phyloP scores from a whole-genome alignment of 306 rosid genomes.

The Nissolia schottii region DNA sequence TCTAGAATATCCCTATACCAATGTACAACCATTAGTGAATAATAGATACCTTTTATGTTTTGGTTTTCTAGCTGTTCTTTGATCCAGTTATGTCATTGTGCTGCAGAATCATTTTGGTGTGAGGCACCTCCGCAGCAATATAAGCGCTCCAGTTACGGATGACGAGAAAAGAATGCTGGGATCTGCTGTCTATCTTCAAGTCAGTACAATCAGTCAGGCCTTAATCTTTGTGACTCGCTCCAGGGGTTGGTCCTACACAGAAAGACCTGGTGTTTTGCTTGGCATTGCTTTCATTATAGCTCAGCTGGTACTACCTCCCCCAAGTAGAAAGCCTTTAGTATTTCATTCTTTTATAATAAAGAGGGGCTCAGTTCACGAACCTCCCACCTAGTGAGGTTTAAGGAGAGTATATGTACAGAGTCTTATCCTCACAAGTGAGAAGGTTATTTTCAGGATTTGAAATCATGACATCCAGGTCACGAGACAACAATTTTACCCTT shows the following conservation, averaged over 20 bases:
- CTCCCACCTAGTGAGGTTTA: no score
- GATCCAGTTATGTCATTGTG: not conserved
- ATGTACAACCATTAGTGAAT: no score
- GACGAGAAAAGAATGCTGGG: slow-evolving; percentile 31
- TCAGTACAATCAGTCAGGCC: slow-evolving; percentile 71
- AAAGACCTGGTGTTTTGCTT: slow-evolving; percentile 68
- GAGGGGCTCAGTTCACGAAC: no score
- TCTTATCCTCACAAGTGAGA: no score
- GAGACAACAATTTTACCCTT: no score
- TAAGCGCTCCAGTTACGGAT: not conserved
- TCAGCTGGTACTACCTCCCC: slow-evolving; percentile 46
- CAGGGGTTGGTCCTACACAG: slow-evolving; percentile 63
- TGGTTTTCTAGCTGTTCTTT: not conserved
- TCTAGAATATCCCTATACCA: no score
- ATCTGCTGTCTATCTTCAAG: slow-evolving; percentile 72
- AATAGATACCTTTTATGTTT: no score
- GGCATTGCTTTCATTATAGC: slow-evolving; percentile 55
- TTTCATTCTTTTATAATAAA: not conserved
- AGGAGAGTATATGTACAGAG: no score
- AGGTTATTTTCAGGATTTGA: no score
- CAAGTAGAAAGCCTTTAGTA: not conserved
- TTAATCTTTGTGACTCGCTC: slow-evolving; percentile 71
- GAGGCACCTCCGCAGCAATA: slow-evolving; percentile 7
- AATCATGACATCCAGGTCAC: no score
- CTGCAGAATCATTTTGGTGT: slow-evolving; percentile 46